A percentile compares a stretch with the other conserved stretches of the same genome.
Conservation (phyloP, 1,284 basidiomycete genomes). For the Apiotrichum veenhuisii region DNA sequence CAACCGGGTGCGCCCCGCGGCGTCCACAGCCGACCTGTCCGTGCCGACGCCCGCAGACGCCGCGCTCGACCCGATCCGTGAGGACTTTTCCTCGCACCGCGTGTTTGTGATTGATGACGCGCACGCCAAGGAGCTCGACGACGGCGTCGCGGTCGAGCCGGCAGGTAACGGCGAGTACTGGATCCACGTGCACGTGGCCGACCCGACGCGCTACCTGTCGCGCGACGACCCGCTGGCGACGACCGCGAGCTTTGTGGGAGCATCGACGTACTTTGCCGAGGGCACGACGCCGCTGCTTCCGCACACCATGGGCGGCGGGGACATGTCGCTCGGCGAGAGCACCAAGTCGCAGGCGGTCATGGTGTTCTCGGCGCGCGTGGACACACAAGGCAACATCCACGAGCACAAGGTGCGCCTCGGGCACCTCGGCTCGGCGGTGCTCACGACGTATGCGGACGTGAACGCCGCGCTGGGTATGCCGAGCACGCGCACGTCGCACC, state of each 20-base stretch:
- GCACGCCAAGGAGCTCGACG: slow-evolving; percentile 83
- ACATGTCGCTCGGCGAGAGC: slow-evolving; percentile 59
- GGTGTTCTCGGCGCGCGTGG: slow-evolving; percentile 76
- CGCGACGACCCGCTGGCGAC: slow-evolving; percentile 62
- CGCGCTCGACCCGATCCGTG: slow-evolving; percentile 52
- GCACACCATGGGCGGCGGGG: slow-evolving; percentile 47
- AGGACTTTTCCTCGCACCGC: slow-evolving; percentile 73
- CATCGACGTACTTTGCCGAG: slow-evolving; percentile 64
- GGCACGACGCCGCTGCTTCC: slow-evolving; percentile 69
- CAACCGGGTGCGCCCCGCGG: slow-evolving; percentile 29
- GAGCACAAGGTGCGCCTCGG: slow-evolving; percentile 70
- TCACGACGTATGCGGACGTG: slow-evolving; percentile 67
- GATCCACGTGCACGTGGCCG: slow-evolving; percentile 91
- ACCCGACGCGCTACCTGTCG: slow-evolving; percentile 78
- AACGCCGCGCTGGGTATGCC: slow-evolving; percentile 56
- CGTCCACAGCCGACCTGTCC: slow-evolving; percentile 7
- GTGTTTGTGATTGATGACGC: slow-evolving; percentile 89
- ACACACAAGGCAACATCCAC: slow-evolving; percentile 61
- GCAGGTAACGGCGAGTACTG: slow-evolving; percentile 62
- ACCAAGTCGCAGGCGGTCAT: slow-evolving; percentile 57
- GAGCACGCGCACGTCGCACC: slow-evolving; percentile 16
- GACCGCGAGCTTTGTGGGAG: slow-evolving; percentile 56
- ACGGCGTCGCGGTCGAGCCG: slow-evolving; percentile 79
- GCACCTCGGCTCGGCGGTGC: slow-evolving; percentile 64
- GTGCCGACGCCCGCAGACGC: slow-evolving; percentile 15